Evolutionary conservation across 805 yeast genomes (phyloP).

Genomic region (Sugiyamaella qingdaonensis): DNA sequence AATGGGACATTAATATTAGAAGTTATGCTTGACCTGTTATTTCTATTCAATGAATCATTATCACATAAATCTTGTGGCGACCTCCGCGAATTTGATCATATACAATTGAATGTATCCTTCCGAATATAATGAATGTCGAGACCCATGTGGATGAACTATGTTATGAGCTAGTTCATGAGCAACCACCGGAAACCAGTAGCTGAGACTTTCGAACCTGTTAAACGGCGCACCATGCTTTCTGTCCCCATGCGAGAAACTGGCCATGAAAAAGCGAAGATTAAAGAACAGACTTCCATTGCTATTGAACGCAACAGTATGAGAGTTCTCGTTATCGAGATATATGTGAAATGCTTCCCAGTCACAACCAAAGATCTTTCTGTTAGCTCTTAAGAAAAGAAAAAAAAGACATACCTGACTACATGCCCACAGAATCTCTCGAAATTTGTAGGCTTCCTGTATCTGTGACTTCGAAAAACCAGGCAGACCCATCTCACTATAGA

Average conservation of each 20-base stretch:
- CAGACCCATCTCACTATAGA: slow-evolving; percentile 2
- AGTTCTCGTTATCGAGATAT: slow-evolving; percentile 23
- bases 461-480: slow-evolving; percentile 8
- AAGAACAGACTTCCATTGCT: slow-evolving; percentile 35
- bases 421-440: slow-evolving; percentile 15
- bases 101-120: slow-evolving; percentile 32
- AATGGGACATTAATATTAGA: too few species aligned
- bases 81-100: slow-evolving; percentile 23
- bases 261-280: slow-evolving; percentile 30
- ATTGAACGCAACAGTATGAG: slow-evolving; percentile 37
- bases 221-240: slow-evolving; percentile 8
- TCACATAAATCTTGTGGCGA: background rate
- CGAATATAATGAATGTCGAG: slow-evolving; percentile 30
- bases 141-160: slow-evolving; percentile 33
- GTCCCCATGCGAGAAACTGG: slow-evolving; percentile 1
- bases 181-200: slow-evolving; percentile 36
- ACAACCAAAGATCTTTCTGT: slow-evolving; percentile 21
- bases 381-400: background rate
- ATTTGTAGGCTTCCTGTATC: slow-evolving; percentile 15
- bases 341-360: slow-evolving; percentile 28
- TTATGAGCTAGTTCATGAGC: slow-evolving; percentile 42
- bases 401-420: slow-evolving; percentile 12
- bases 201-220: slow-evolving; percentile 18
- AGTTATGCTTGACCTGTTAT: too few species aligned
- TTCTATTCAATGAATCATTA: too few species aligned